phyloP scores from a whole-genome alignment of 2,329 filamentous ascomycete genomes.

The Cladophialophora psammophila region DNA sequence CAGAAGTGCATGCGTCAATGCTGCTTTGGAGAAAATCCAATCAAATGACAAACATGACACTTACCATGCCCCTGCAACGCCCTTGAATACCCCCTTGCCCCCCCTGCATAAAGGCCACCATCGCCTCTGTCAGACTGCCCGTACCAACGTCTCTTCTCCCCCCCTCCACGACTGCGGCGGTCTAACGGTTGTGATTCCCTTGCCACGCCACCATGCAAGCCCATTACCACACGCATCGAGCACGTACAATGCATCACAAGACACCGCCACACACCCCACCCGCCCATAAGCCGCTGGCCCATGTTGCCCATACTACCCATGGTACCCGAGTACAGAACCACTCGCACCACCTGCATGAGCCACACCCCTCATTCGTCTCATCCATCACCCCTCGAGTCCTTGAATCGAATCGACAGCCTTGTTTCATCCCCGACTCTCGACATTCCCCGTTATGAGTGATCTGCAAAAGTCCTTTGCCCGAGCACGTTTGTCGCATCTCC shows the following conservation, averaged over 20 bases:
- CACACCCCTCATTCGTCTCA: slow-evolving; percentile 3
- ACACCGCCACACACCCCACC: slow-evolving; percentile 19
- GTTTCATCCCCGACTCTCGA: slow-evolving; percentile 7
- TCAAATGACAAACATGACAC: too few relatives aligned
- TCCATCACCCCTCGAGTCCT: background rate
- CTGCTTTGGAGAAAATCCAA: too few relatives aligned
- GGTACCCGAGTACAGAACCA: too few relatives aligned
- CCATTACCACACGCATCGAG: background rate
- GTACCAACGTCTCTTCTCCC: background rate
- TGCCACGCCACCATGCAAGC: slow-evolving; percentile 5
- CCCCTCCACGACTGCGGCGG: background rate
- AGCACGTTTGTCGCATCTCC: slow-evolving; percentile 70
- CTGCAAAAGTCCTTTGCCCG: slow-evolving; percentile 77
- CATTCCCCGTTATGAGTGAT: slow-evolving; percentile 71
- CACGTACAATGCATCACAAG: slow-evolving; percentile 14
- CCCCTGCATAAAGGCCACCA: too few relatives aligned
- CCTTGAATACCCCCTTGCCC: too few relatives aligned
- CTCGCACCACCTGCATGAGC: background rate
- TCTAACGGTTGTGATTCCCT: background rate
- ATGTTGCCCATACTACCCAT: too few relatives aligned
- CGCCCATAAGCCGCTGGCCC: background rate
- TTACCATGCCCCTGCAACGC: too few relatives aligned
- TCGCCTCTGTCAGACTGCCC: too few relatives aligned
- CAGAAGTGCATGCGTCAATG: too few relatives aligned
- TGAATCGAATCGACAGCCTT: slow-evolving; percentile 9